Conservation (phyloP, 352 stramenopile genomes). For the Globisporangium takayamanum region DNA sequence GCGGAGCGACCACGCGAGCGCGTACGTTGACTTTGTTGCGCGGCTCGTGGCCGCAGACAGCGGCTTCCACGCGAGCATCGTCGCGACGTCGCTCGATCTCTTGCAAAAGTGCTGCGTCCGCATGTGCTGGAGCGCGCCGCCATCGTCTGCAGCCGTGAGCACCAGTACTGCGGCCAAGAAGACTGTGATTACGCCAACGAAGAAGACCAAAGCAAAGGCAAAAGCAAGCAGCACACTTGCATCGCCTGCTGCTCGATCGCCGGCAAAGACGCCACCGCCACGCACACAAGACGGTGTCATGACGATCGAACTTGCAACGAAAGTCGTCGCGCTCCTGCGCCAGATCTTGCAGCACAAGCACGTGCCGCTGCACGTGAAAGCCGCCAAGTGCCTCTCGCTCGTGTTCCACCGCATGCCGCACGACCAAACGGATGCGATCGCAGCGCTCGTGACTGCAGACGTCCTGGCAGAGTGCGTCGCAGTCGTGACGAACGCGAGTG, state of each 20-base stretch:
- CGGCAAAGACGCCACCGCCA: conserved; percentile 1
- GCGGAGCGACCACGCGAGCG: conserved; percentile 25
- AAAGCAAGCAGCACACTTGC: conserved; percentile 1
- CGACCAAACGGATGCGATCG: conserved; percentile 23
- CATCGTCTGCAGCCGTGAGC: neutral
- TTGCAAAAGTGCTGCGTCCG: conserved; percentile 71
- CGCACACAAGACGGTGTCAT: conserved; percentile 17
- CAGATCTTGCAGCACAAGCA: conserved; percentile 52
- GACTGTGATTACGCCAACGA: neutral
- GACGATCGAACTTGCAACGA: conserved; percentile 32
- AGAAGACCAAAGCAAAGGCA: conserved; percentile 8
- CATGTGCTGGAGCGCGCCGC: conserved; percentile 40
- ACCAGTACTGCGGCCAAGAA: neutral
- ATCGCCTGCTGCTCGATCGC: conserved; percentile 2
- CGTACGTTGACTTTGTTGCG: conserved; percentile 52
- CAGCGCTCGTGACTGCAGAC: conserved; percentile 38
- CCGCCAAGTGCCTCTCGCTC: conserved; percentile 62
- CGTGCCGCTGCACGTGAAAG: conserved; percentile 48
- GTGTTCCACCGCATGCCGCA: conserved; percentile 43
- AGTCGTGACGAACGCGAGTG: conserved; percentile 35
- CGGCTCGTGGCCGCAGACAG: conserved; percentile 25
- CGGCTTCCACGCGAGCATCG: conserved; percentile 53
- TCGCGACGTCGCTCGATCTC: conserved; percentile 54
- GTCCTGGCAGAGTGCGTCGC: conserved; percentile 49
- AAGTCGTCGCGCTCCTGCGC: conserved; percentile 40